Evolutionary conservation across 768 basidiomycete genomes (phyloP).

Genomic region (Leccinellum luteum): DNA sequence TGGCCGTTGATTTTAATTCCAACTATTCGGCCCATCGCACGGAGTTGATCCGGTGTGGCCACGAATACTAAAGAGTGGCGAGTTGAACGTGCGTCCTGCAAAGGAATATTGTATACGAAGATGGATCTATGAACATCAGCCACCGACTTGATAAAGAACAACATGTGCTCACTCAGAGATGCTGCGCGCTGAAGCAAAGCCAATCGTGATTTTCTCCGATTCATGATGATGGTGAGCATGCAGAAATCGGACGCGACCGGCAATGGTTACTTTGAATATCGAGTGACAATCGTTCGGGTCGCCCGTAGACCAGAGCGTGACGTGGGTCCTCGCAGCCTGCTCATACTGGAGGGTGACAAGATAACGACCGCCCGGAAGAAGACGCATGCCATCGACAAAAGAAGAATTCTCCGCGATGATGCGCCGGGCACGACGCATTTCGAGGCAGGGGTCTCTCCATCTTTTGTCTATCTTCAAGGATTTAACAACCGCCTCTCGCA

Average conservation of each 20-base stretch:
- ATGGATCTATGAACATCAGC: constrained; percentile 18
- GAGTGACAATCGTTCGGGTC: constrained; percentile 26
- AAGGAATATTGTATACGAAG: constrained; percentile 21
- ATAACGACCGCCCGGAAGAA: constrained; percentile 48
- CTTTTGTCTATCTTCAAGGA: constrained; percentile 50
- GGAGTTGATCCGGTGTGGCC: constrained; percentile 13
- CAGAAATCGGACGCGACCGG: constrained; percentile 33
- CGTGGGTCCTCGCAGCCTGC: constrained; percentile 33
- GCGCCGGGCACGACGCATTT: constrained; percentile 35
- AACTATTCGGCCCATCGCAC: constrained; percentile 14
- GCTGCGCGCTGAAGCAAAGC: constrained; percentile 15
- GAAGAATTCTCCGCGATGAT: constrained; percentile 35
- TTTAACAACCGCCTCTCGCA: constrained; percentile 41
- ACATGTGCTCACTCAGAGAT: constrained; percentile 16
- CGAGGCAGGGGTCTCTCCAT: constrained; percentile 41
- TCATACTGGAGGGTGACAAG: constrained; percentile 44
- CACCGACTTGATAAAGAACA: neutral
- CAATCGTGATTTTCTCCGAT: constrained; percentile 20
- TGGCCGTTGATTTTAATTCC: constrained; percentile 24
- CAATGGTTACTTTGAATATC: constrained; percentile 29
- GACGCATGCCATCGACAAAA: constrained; percentile 44
- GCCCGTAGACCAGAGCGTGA: constrained; percentile 46
- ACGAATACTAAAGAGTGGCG: constrained; percentile 16
- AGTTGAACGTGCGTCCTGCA: constrained; percentile 4
- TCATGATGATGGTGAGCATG: constrained; percentile 30